phyloP scores from a whole-genome alignment of 2,329 filamentous ascomycete species.

The Sarocladiaceae sp. region DNA sequence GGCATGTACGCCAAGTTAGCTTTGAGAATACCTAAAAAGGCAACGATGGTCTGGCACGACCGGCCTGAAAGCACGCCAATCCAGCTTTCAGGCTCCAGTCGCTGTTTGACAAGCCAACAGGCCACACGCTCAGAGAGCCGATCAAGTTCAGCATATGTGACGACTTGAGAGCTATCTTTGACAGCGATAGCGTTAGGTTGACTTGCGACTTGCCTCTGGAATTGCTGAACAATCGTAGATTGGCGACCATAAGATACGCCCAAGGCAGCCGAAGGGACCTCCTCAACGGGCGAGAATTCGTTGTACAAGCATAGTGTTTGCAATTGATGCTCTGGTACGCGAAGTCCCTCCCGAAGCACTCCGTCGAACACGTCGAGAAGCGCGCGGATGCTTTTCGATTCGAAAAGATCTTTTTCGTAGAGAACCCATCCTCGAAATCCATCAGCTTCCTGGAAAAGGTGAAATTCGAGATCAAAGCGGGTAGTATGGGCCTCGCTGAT shows the following conservation, averaged over 20 bases:
- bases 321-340: conserved; percentile 7
- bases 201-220: conserved; percentile 13
- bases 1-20: conserved; percentile 20
- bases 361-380: conserved; percentile 12
- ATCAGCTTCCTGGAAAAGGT: conserved; percentile 14
- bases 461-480: conserved; percentile 19
- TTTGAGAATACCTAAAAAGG: conserved; percentile 19
- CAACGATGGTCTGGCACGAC: conserved; percentile 18
- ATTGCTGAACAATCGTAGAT: no score
- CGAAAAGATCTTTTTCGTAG: conserved; percentile 15
- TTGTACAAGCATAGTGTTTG: conserved; percentile 11
- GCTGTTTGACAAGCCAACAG: conserved; percentile 8
- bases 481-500: conserved; percentile 1
- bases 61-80: conserved; percentile 3
- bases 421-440: conserved; percentile 11
- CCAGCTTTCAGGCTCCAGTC: background rate
- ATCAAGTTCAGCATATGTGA: conserved; percentile 20
- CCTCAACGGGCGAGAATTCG: conserved; percentile 16
- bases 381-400: conserved; percentile 12
- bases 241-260: no score
- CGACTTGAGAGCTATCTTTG: conserved; percentile 9
- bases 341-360: conserved; percentile 15
- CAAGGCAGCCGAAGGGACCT: no score
- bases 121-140: conserved; percentile 14
- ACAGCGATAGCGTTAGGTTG: conserved; percentile 14